A percentile compares a stretch with the other conserved stretches of the same genome.
These are phyloP conservation scores for Annona squamosa DNA, from an alignment of 164 flowering plant genomes.

Conservation along the genomic window DNA sequence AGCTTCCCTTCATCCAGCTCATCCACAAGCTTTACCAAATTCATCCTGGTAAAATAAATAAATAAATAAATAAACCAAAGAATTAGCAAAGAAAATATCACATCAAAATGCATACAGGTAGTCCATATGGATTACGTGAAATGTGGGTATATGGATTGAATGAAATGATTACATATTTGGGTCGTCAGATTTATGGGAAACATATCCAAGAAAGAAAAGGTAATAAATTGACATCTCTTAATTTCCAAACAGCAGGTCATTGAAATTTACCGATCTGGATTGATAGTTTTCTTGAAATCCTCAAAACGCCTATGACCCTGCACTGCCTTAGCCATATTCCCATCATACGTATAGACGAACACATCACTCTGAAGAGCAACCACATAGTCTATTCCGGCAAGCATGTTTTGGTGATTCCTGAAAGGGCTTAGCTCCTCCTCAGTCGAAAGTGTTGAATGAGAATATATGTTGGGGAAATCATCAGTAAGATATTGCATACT, in stretches of 20 bases:
- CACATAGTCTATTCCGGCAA: constrained; percentile 89
- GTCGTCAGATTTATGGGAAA: neutral
- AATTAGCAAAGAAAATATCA: no score
- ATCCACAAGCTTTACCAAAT: constrained; percentile 84
- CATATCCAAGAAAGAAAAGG: neutral
- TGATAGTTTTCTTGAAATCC: constrained; percentile 79
- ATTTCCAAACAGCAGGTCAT: neutral
- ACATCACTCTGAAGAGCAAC: constrained; percentile 93
- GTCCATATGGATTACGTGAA: no score
- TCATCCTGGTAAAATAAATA: constrained; percentile 42
- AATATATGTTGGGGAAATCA: constrained; percentile 73
- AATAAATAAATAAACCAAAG: neutral
- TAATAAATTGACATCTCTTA: neutral
- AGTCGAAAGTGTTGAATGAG: constrained; percentile 74
- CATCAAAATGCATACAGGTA: no score
- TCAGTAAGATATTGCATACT: constrained; percentile 67
- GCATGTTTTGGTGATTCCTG: constrained; percentile 84
- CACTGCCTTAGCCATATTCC: constrained; percentile 99
- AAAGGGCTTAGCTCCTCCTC: constrained; percentile 83
- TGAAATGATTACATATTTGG: neutral
- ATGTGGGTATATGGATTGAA: no score
- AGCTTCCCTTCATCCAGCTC: constrained; percentile 68
- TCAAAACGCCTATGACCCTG: constrained; percentile 98
- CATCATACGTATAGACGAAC: constrained; percentile 89
- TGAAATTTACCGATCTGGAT: constrained; percentile 64